Evolutionary conservation across 768 basidiomycete species (phyloP).

Genomic region (Filobasidium floriforme): DNA sequence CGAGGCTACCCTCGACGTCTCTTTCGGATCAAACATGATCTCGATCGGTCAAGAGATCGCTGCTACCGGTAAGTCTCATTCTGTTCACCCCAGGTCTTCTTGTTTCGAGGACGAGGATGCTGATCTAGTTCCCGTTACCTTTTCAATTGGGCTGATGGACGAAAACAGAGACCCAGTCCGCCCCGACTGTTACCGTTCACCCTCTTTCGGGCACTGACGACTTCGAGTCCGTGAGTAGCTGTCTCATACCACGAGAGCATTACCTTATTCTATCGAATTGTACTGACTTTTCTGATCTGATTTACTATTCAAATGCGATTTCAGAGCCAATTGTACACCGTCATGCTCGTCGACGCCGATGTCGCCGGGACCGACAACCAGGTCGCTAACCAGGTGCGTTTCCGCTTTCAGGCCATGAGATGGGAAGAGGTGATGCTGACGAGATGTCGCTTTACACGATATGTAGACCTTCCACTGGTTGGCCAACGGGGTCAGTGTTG

Average conservation of each 20-base stretch:
- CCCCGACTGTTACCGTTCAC: not conserved
- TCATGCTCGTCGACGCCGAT: constrained; percentile 70
- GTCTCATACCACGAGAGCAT: too few relatives aligned
- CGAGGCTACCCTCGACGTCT: constrained; percentile 53
- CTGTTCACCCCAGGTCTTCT: not conserved
- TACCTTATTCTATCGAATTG: not conserved
- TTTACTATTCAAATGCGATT: too few relatives aligned
- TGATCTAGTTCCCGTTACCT: not conserved
- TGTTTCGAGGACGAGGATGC: not conserved
- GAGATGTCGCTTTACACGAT: not conserved
- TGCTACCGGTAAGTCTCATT: constrained; percentile 7
- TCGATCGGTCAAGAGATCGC: constrained; percentile 1
- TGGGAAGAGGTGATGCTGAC: not conserved
- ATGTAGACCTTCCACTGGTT: constrained; percentile 67
- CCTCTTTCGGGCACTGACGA: not conserved
- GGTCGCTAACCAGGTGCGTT: constrained; percentile 50
- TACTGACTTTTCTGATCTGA: not conserved
- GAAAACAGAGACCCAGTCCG: constrained; percentile 48
- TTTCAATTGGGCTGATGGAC: too few relatives aligned
- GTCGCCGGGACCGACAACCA: constrained; percentile 56
- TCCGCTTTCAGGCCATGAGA: too few relatives aligned
- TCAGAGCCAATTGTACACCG: too few relatives aligned
- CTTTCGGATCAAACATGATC: constrained; percentile 46
- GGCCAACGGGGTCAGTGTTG: constrained; percentile 54
- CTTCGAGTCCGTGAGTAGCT: not conserved